These are phyloP conservation scores for Alternaria rosae DNA, from an alignment of 2,329 filamentous ascomycete species.

Conservation along the genomic window DNA sequence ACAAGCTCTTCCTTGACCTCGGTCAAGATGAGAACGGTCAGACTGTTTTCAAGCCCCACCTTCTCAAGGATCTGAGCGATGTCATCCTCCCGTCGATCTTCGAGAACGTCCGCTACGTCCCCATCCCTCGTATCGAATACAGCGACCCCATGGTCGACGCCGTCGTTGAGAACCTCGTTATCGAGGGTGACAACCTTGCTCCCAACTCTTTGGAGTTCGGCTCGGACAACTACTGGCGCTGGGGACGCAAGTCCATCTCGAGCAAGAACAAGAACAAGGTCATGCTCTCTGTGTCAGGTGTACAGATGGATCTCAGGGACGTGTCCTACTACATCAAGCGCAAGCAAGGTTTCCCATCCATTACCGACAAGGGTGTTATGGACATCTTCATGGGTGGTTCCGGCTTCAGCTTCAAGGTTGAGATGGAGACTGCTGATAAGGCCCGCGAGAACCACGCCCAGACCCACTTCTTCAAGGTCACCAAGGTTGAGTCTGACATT, in stretches of 20 bases:
- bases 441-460: slow-evolving; percentile 60
- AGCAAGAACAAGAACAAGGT: slow-evolving; percentile 85
- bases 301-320: slow-evolving; percentile 82
- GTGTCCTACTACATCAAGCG: slow-evolving; percentile 95
- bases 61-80: slow-evolving; percentile 86
- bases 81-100: slow-evolving; percentile 85
- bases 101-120: slow-evolving; percentile 86
- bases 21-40: slow-evolving; percentile 87
- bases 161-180: slow-evolving; percentile 90
- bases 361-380: slow-evolving; percentile 87
- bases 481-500: slow-evolving; percentile 83
- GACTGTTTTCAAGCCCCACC: slow-evolving; percentile 87
- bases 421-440: slow-evolving; percentile 80
- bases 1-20: slow-evolving; percentile 89
- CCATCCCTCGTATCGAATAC: slow-evolving; percentile 93
- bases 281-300: slow-evolving; percentile 84
- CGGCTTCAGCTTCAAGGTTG: slow-evolving; percentile 91
- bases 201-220: slow-evolving; percentile 89
- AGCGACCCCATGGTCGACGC: slow-evolving; percentile 84
- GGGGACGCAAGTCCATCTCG: slow-evolving; percentile 85
- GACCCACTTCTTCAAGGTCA: slow-evolving; percentile 92
- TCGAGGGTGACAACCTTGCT: slow-evolving; percentile 96
- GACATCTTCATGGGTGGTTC: slow-evolving; percentile 87
- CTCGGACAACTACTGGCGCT: slow-evolving; percentile 93
- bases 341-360: slow-evolving; percentile 89